A percentile compares a stretch with the other conserved stretches of the same genome.
phyloP scores from a whole-genome alignment of 2,329 filamentous ascomycete species.

The Gaeumannomyces sp. region DNA sequence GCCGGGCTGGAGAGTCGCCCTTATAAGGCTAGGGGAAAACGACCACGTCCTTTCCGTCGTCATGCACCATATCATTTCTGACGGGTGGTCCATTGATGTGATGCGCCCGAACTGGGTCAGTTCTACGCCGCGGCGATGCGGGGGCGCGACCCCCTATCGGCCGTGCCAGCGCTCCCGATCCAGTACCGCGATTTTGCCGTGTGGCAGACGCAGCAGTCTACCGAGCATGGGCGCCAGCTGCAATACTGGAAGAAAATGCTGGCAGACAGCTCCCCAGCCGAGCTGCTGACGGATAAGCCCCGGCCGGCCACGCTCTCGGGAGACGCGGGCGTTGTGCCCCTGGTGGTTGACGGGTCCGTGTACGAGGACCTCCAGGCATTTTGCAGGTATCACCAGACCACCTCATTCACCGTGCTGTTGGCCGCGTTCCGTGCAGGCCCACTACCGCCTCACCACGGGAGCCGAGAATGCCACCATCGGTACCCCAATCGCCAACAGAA shows the following conservation, averaged over 20 bases:
- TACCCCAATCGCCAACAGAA: not conserved
- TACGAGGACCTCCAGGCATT: not conserved
- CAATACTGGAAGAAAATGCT: conserved; percentile 1
- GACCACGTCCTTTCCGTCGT: not conserved
- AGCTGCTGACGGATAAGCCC: not conserved
- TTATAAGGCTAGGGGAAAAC: not conserved
- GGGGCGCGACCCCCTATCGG: not conserved
- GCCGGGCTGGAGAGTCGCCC: not conserved
- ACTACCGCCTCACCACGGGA: not conserved
- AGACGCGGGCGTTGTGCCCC: not conserved
- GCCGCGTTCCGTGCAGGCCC: conserved; percentile 1
- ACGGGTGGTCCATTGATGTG: not conserved
- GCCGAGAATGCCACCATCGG: not conserved
- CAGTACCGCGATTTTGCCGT: conserved; percentile 1
- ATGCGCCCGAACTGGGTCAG: not conserved
- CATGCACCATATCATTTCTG: conserved; percentile 4
- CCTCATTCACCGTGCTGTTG: conserved; percentile 14
- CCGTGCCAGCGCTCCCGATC: not conserved
- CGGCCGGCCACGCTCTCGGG: not conserved
- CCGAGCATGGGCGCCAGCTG: not conserved
- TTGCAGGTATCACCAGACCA: conserved; percentile 15
- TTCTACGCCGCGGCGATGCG: not conserved
- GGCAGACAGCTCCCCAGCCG: conserved; percentile 1
- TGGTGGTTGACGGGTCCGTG: not conserved
- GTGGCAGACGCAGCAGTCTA: not conserved